These are phyloP conservation scores for Dioscorea alata DNA, from an alignment of 106 monocot genomes.

Conservation along the genomic window DNA sequence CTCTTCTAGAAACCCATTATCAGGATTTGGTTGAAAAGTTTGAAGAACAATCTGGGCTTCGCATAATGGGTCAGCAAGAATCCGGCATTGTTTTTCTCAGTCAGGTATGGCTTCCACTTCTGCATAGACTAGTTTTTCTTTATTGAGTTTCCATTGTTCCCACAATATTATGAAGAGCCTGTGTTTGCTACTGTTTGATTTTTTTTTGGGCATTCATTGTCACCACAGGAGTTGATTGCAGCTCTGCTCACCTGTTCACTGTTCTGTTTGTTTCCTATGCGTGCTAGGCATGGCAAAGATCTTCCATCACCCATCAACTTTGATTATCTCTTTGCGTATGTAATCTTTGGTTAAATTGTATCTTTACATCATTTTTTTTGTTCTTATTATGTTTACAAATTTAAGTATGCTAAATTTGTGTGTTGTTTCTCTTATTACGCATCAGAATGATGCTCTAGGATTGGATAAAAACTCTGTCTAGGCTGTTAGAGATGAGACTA, in stretches of 20 bases:
- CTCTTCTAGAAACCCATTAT: slow-evolving; percentile 74
- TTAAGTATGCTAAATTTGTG: too few species aligned
- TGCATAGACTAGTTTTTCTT: too few species aligned
- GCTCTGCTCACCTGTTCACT: slow-evolving; percentile 72
- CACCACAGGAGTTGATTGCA: slow-evolving; percentile 65
- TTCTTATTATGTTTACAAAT: too few species aligned
- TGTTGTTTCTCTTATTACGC: too few species aligned
- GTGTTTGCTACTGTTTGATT: not conserved
- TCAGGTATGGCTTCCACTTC: slow-evolving; percentile 35
- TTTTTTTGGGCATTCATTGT: not conserved
- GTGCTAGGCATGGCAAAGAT: slow-evolving; percentile 29
- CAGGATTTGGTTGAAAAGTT: slow-evolving; percentile 27
- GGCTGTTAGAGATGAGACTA: too few species aligned
- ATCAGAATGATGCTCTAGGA: too few species aligned
- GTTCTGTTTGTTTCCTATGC: slow-evolving; percentile 74
- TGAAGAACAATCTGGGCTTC: slow-evolving; percentile 45
- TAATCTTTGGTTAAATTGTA: not conserved
- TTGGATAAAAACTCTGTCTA: too few species aligned
- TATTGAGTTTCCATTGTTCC: too few species aligned
- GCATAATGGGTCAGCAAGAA: slow-evolving; percentile 56
- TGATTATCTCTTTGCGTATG: slow-evolving; percentile 76
- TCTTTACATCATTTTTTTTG: too few species aligned
- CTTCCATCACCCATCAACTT: slow-evolving; percentile 84
- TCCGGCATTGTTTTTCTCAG: slow-evolving; percentile 71
- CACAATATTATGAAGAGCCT: not conserved